A percentile compares a stretch with the other conserved stretches of the same genome.
These are phyloP conservation scores for Dactylellina sp. DNA, from an alignment of 2,329 filamentous ascomycete species.

Conservation along the genomic window DNA sequence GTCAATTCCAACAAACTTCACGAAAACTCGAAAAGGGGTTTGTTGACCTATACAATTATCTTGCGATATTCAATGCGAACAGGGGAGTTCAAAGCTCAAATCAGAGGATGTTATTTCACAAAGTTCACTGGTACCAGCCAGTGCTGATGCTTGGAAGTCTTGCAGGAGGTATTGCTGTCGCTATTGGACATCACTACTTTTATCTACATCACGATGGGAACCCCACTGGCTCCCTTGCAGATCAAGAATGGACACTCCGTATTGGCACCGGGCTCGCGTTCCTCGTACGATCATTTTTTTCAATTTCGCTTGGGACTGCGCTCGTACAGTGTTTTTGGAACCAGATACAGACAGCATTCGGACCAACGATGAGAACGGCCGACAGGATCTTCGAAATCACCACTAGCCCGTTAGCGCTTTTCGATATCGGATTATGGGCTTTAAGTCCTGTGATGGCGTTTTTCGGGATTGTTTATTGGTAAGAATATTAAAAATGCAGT, in stretches of 20 bases:
- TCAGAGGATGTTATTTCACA: not conserved
- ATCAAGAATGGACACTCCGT: slow-evolving; percentile 37
- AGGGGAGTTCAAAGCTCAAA: not conserved
- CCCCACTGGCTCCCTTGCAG: slow-evolving; percentile 7
- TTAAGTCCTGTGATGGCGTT: slow-evolving; percentile 32
- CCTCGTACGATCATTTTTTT: slow-evolving; percentile 38
- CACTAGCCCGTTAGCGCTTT: slow-evolving; percentile 26
- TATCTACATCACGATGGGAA: slow-evolving; percentile 29
- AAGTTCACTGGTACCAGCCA: slow-evolving; percentile 12
- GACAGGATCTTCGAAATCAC: slow-evolving; percentile 30
- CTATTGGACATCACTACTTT: slow-evolving; percentile 44
- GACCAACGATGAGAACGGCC: slow-evolving; percentile 12
- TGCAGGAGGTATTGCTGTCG: slow-evolving; percentile 16
- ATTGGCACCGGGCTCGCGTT: slow-evolving; percentile 31
- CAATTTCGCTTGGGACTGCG: slow-evolving; percentile 17
- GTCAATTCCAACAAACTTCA: too few species aligned
- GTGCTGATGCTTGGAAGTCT: slow-evolving; percentile 26
- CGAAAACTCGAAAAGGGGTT: not conserved
- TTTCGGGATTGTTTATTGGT: slow-evolving; percentile 39
- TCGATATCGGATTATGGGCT: slow-evolving; percentile 37
- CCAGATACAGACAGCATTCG: slow-evolving; percentile 4
- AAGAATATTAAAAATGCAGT: slow-evolving; percentile 1
- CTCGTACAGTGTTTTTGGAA: slow-evolving; percentile 42
- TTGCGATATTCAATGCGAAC: not conserved
- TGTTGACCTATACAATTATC: not conserved